A percentile compares a stretch with the other conserved stretches of the same genome.
Conservation (phyloP, 2,329 filamentous ascomycete species). For the Xenosphaeropsis pyriputrescens region DNA sequence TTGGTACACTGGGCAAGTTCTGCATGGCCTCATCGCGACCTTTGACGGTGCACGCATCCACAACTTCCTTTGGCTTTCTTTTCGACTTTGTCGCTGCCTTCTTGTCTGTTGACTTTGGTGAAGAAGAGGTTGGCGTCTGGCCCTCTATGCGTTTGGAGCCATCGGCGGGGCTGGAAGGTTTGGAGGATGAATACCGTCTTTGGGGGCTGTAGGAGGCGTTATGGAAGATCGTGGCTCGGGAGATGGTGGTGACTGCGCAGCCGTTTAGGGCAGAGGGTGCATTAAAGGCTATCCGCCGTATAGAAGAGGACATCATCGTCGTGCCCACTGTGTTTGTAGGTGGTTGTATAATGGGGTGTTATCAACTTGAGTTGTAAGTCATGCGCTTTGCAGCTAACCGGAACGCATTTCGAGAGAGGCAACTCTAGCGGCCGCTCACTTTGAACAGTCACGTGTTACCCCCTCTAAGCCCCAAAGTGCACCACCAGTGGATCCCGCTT, state of each 20-base stretch:
- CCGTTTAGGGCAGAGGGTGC: too few relatives aligned
- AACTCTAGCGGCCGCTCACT: too few relatives aligned
- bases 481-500: too few relatives aligned
- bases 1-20: constrained; percentile 59
- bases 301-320: constrained; percentile 19
- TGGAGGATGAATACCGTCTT: constrained; percentile 20
- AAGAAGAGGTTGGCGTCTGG: constrained; percentile 8
- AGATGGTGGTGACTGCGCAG: too few relatives aligned
- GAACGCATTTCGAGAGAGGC: too few relatives aligned
- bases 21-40: constrained; percentile 29
- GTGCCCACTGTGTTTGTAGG: constrained; percentile 3
- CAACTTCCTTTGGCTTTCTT: constrained; percentile 39
- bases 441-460: too few relatives aligned
- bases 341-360: constrained; percentile 1
- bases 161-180: constrained; percentile 21
- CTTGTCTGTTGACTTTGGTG: constrained; percentile 12
- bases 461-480: too few relatives aligned
- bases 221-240: too few relatives aligned
- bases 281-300: constrained; percentile 14
- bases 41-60: constrained; percentile 18
- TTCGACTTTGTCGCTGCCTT: constrained; percentile 21
- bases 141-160: constrained; percentile 15
- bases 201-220: constrained; percentile 12
- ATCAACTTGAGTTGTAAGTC: too few relatives aligned
- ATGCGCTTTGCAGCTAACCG: too few relatives aligned